Base-by-base conservation (phyloP, 176 grass and related monocot species). In the Pontederia crassipes region DNA sequence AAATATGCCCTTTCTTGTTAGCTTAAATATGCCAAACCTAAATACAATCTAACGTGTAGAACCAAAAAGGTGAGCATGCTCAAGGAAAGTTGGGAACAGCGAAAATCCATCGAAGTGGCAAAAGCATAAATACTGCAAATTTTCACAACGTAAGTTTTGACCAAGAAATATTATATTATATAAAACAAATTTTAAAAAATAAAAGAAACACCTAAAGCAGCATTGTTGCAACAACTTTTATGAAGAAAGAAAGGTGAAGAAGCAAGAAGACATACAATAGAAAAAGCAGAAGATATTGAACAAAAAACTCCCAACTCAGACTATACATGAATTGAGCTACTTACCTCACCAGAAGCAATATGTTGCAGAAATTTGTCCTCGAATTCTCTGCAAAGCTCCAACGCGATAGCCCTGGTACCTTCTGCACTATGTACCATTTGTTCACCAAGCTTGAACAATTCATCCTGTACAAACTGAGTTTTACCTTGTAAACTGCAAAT, bases 341-440 rank as follows among this genome's bases (percentile, higher is more conserved):
- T 82, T 61, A 95, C 89, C 89, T 88, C 89, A 66, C 85, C 79
- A 56, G 59, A 11, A 49, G 79, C 69, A 75, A 88, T 79, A 68
- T 95, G 78, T 70, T 73, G 46, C 59, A 95, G 75, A 85, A 95
- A 95, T 40, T 53, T 88, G 58, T 95, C 81, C 62, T 88, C 89
- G 54, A 88, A 95, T 78, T 95, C 81, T 66, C 85, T 75, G 28
- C 89, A 95, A 77, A 95, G 89, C 55, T 81, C 81, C 57, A 95
- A 81, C 67, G 89, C 84, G 72, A 85, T 82, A 55, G 69, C 81
- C 32, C 85, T 68, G 12, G 85, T 95, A 74, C 89, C 89, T 85
- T 95, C 89, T 17, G 73, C 71, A 85, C 74, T 78, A 52, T 88
- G 17, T 14, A 62, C 75, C 89, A 95, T 88, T 45, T 88, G 81